Evolutionary conservation across 192 early-diverging fungal species (phyloP), one percentile per base, ranked within the genome.

Genomic region (Linderina pennispora): DNA sequence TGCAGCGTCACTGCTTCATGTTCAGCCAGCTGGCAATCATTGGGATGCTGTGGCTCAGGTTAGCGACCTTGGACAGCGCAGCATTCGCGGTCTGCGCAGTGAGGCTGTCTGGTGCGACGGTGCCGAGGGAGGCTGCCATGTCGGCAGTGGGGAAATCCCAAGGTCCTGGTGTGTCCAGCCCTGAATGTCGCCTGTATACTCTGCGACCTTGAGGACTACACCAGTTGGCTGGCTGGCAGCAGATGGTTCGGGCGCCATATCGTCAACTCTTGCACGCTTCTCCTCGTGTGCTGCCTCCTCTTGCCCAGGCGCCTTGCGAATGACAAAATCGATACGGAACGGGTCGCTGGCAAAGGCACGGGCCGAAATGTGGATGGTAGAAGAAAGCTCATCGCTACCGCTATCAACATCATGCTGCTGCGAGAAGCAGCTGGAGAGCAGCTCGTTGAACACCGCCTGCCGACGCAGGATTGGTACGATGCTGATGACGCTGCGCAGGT

Each of bases 391-490:
- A n/a, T n/a, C n/a, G n/a, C n/a, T n/a, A n/a, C n/a, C n/a, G n/a
- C n/a, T n/a, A n/a, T n/a, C n/a, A n/a, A n/a, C n/a, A n/a, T n/a
- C n/a, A n/a, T n/a, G n/a, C n/a, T n/a, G n/a, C n/a, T n/a, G n/a
- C n/a, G n/a, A 23, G 20, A 53, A 51, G 47, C 68, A 65, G 25
- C 68, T 72, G 10, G 53, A 51, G 20, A 72, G 15, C 0, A 72
- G 53, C 38, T 56, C 58, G 46, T 72, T 72, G 37, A 72, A 65
- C 16, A 50, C 36, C 1, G 68, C 68, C 31, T 72, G 68, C 10
- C 68, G 61, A 9, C 68, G 56, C 46, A 72, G 17, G 1, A 72
- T 28, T 20, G 57, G 45, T 17, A 60, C 53, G 4, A 72, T 9
- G 0, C 40, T 44, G 3, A 65, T 34, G 0, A 72, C 20, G 33